Evolutionary conservation across 306 rosid species (phyloP).

Genomic region (Biancaea sappan): DNA sequence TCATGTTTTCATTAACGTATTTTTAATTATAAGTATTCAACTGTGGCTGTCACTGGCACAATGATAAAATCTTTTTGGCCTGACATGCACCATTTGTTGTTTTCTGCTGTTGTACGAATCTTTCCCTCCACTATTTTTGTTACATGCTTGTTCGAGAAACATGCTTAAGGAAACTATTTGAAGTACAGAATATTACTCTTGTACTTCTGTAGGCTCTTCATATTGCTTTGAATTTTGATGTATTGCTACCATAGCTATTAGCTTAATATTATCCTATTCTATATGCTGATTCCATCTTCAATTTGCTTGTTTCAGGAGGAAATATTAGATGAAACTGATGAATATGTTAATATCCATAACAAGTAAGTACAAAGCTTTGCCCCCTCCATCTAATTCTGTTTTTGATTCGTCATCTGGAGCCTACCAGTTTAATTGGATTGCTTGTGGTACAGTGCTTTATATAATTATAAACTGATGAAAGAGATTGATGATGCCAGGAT

Average conservation of each 20-base stretch:
- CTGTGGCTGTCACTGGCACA: slow-evolving; percentile 22
- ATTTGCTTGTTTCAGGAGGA: slow-evolving; percentile 79
- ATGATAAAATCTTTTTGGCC: neutral
- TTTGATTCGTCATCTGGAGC: slow-evolving; percentile 19
- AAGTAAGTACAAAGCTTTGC: slow-evolving; percentile 55
- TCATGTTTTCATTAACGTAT: slow-evolving; percentile 27
- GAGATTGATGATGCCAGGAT: slow-evolving; percentile 71
- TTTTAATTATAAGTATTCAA: slow-evolving; percentile 19
- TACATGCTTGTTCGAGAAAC: neutral
- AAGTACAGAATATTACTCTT: slow-evolving; percentile 2
- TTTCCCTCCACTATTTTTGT: slow-evolving; percentile 13
- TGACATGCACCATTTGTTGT: neutral
- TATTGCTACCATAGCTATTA: slow-evolving; percentile 15
- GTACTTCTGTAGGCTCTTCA: slow-evolving; percentile 26
- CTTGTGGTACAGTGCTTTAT: neutral
- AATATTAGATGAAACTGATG: slow-evolving; percentile 99
- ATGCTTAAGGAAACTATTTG: slow-evolving; percentile 13
- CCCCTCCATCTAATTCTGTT: neutral
- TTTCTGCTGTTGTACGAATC: neutral
- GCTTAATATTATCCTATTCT: slow-evolving; percentile 25
- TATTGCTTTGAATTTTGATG: neutral
- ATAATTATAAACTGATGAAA: neutral
- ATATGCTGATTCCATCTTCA: slow-evolving; percentile 30
- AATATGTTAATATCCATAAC: slow-evolving; percentile 92
- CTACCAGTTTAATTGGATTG: slow-evolving; percentile 9